Evolutionary conservation across 352 stramenopile species (phyloP).

Genomic region (Globisporangium paddicum): DNA sequence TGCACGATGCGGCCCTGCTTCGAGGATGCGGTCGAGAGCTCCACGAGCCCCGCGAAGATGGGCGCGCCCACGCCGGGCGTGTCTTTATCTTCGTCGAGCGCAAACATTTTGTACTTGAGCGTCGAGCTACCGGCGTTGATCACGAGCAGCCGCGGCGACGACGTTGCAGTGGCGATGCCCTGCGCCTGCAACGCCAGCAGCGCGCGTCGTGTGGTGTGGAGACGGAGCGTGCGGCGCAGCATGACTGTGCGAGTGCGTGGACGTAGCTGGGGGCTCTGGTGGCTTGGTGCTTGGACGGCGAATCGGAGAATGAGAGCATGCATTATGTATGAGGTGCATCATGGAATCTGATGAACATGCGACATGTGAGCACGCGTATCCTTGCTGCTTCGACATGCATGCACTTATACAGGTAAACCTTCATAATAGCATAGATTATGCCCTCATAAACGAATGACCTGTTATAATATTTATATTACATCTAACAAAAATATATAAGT

Average conservation of each 20-base stretch:
- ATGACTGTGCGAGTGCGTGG: neutral
- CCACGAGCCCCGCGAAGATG: constrained; percentile 71
- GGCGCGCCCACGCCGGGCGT: constrained; percentile 34
- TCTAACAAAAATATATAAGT: neutral
- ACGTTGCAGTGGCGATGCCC: constrained; percentile 1
- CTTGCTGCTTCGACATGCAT: neutral
- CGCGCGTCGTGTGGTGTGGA: neutral
- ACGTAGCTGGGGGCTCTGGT: neutral
- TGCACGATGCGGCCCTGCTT: constrained; percentile 64
- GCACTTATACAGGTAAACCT: neutral
- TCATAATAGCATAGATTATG: neutral
- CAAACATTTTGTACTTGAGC: constrained; percentile 87
- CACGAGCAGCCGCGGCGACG: constrained; percentile 42
- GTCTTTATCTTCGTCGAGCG: constrained; percentile 25
- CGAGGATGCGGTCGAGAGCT: constrained; percentile 62
- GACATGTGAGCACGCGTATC: neutral
- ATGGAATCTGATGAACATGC: neutral
- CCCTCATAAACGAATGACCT: neutral
- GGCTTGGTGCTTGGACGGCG: neutral
- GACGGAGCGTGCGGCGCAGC: constrained; percentile 3
- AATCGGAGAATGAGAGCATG: neutral
- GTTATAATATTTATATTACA: neutral
- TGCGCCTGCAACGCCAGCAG: constrained; percentile 14
- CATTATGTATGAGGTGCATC: no score
- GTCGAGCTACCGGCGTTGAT: constrained; percentile 79